phyloP scores from a whole-genome alignment of 2,329 filamentous ascomycete genomes.

The Aspergillus sp. region DNA sequence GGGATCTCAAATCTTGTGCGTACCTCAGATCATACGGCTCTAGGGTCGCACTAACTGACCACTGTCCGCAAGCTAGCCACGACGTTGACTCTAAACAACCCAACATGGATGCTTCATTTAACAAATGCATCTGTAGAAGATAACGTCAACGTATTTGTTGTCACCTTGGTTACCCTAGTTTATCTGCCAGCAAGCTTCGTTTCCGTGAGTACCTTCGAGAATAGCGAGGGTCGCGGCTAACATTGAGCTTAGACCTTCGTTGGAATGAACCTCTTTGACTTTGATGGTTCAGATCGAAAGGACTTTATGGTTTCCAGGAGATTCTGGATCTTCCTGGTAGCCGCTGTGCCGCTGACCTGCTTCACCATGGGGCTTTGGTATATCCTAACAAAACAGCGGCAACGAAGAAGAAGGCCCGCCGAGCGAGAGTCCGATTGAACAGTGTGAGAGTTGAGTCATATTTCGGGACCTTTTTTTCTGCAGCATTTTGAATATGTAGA shows the following conservation, averaged over 20 bases:
- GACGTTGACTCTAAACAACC: slow-evolving; percentile 18
- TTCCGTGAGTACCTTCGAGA: slow-evolving; percentile 30
- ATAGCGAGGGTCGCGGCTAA: not conserved
- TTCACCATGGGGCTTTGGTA: slow-evolving; percentile 23
- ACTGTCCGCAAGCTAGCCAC: slow-evolving; percentile 20
- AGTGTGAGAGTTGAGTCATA: not conserved
- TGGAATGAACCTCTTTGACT: slow-evolving; percentile 30
- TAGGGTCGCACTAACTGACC: not conserved
- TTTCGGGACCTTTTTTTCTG: not conserved
- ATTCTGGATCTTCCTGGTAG: slow-evolving; percentile 28
- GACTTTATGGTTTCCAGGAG: slow-evolving; percentile 21
- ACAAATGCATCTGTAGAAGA: slow-evolving; percentile 28
- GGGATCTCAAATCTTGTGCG: slow-evolving; percentile 24
- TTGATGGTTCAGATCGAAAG: slow-evolving; percentile 12
- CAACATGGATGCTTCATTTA: slow-evolving; percentile 22
- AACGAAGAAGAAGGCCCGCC: not conserved
- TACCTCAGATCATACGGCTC: not conserved
- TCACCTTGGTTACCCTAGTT: slow-evolving; percentile 33
- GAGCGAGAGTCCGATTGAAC: not conserved
- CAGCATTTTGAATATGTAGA: not conserved
- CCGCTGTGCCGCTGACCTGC: slow-evolving; percentile 21
- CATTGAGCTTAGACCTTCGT: slow-evolving; percentile 21
- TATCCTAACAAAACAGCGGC: not conserved
- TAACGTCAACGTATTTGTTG: slow-evolving; percentile 25
- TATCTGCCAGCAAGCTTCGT: slow-evolving; percentile 44